Evolutionary conservation across 768 basidiomycete genomes (phyloP), one percentile per base, ranked within the genome.

Genomic region (Chalciporus chontae): DNA sequence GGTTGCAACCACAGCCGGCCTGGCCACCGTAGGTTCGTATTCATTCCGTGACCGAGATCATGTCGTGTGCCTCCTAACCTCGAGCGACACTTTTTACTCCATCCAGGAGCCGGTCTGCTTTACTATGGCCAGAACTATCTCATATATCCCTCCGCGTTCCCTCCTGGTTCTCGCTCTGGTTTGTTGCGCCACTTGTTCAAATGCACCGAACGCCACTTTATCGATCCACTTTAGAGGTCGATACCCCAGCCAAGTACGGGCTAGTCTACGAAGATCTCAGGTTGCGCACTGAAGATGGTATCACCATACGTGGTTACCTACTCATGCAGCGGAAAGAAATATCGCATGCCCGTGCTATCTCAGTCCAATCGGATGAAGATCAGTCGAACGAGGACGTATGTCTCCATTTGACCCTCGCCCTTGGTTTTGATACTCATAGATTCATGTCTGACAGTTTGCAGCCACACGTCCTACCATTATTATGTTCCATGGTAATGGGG

Each of bases 401-500:
- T 62, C 43, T 23, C 18, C 7, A n/a, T 40, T 14, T 38, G 17
- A 15, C 42, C 27, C 45, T 40, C 27, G 26, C 10, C 5, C 43
- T 27, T 14, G 13, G n/a, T 13, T 26, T 27, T 23, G 24, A 43
- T 23, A 18, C 43, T 50, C 11, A 45, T 18, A 36, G 9, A 15
- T 26, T 0, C 1, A 21, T 15, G 2, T 19, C 21, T 15, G 2
- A 19, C 42, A 77, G 77, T 75, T 75, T 52, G 71, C 74, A 14
- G 63, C 72, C 0, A 66, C 64, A 39, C 75, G 93, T 14, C 95
- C 95, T 2, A 96, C 93, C 0, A 75, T 98, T 2, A 67, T 98
- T 43, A 90, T 97, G 83, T 92, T 96, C 48, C 94, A 97, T 58
- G 95, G 95, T 7, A 90, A 90, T 59, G 88, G 83, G 0, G 89